Evolutionary conservation across 2,329 filamentous ascomycete species (phyloP), one percentile per base, ranked within the genome.

Genomic region (Amesomyces nigricolor): DNA sequence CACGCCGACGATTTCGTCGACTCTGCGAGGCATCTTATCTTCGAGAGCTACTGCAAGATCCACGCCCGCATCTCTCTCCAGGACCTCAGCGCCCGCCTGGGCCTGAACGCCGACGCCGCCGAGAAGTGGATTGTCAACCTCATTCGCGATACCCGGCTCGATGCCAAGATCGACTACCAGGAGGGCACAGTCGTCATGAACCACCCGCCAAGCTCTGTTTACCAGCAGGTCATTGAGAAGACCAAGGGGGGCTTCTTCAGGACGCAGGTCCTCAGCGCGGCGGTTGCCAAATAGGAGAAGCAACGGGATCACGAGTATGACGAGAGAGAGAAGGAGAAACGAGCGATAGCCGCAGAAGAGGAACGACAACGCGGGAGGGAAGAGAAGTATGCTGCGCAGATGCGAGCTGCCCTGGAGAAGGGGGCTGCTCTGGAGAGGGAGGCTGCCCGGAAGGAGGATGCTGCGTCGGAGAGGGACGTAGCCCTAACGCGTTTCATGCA

Each of bases 101-200:
- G 92, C 63, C 81, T 99, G 62, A 90, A 88, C 70, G 86, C 91
- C 67, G 90, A 95, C 69, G 94, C 97, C 69, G 94, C 94, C 67
- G 94, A 99, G 84, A 99, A 99, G 80, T 99, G 94, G 94, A 99
- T 99, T 68, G 94, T 99, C 66, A 99, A 99, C 79, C 82, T 99
- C 62, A 99, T 99, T 75, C 87, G 94, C 62, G 94, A 99, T 75
- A 99, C 94, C 22, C 3, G 91, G 61, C 88, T 99, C 61, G 94
- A 99, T 70, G 94, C 94, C 68, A 99, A 99, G 84, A 97, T 97
- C 71, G 94, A 99, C 77, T 96, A 95, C 78, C 90, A 97, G 79
- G 89, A 95, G 75, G 94, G 94, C 69, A 97, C 94, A 53, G 94
- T 99, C 51, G 85, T 97, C 65, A 99, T 99, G 92, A 97, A 99